Evolutionary conservation across 2,329 filamentous ascomycete species (phyloP).

Genomic region (Beauveria bassiana): DNA sequence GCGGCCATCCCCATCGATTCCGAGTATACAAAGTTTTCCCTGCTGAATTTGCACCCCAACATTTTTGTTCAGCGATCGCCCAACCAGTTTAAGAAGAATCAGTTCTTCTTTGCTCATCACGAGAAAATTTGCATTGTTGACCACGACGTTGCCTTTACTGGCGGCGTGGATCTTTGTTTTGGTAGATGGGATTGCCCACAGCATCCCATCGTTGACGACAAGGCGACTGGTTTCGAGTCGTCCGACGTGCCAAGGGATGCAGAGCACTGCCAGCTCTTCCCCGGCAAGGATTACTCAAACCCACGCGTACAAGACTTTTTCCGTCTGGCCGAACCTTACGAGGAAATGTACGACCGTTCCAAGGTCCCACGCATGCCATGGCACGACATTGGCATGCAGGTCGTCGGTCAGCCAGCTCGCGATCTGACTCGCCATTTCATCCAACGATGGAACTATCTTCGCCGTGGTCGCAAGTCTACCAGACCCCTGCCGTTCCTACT

Average conservation of each 20-base stretch:
- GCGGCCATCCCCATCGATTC: slow-evolving; percentile 96
- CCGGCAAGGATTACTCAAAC: slow-evolving; percentile 97
- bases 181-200: slow-evolving; percentile 96
- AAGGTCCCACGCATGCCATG: slow-evolving; percentile 92
- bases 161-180: slow-evolving; percentile 93
- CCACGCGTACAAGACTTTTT: slow-evolving; percentile 94
- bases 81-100: slow-evolving; percentile 97
- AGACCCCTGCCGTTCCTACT: slow-evolving; percentile 88
- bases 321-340: slow-evolving; percentile 85
- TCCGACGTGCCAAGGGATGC: slow-evolving; percentile 71
- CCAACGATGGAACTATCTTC: slow-evolving; percentile 95
- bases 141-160: slow-evolving; percentile 90
- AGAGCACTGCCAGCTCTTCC: slow-evolving; percentile 92
- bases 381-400: slow-evolving; percentile 97
- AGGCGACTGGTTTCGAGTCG: slow-evolving; percentile 86
- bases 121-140: slow-evolving; percentile 98
- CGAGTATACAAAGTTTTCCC: slow-evolving; percentile 93
- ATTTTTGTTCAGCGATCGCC: slow-evolving; percentile 94
- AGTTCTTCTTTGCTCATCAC: slow-evolving; percentile 98
- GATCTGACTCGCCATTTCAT: slow-evolving; percentile 95
- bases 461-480: slow-evolving; percentile 86
- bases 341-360: slow-evolving; percentile 95
- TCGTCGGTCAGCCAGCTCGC: slow-evolving; percentile 89
- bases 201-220: slow-evolving; percentile 85
- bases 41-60: slow-evolving; percentile 92